Evolutionary conservation across 495 filamentous ascomycete species (phyloP).

Genomic region (Endocarpon pusillum): DNA sequence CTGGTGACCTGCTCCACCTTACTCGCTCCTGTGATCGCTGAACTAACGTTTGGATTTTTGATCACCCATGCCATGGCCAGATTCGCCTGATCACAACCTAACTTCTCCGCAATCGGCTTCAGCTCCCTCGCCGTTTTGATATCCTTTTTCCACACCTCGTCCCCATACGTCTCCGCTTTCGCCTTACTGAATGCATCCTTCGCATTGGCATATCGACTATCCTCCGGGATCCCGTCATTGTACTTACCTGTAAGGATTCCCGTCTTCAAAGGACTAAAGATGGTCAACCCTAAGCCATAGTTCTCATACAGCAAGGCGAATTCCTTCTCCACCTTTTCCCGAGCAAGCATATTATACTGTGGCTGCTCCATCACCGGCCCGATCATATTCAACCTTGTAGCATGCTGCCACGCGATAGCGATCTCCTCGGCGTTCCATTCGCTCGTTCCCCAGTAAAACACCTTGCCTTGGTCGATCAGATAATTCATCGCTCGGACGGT

Average conservation of each 20-base stretch:
- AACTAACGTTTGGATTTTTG: slow-evolving; percentile 56
- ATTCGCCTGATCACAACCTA: slow-evolving; percentile 46
- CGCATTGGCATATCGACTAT: slow-evolving; percentile 12
- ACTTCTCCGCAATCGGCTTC: slow-evolving; percentile 46
- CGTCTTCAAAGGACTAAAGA: slow-evolving; percentile 52
- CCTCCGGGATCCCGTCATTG: slow-evolving; percentile 35
- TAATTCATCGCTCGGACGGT: slow-evolving; percentile 73
- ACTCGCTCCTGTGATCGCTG: slow-evolving; percentile 64
- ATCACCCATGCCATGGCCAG: slow-evolving; percentile 67
- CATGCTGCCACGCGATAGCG: slow-evolving; percentile 53
- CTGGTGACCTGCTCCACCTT: slow-evolving; percentile 55
- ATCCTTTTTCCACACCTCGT: slow-evolving; percentile 11
- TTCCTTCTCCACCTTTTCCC: slow-evolving; percentile 59
- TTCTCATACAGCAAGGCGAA: slow-evolving; percentile 48
- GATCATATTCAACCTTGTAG: slow-evolving; percentile 58
- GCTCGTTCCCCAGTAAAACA: slow-evolving; percentile 75
- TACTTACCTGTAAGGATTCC: slow-evolving; percentile 76
- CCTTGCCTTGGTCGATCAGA: slow-evolving; percentile 57
- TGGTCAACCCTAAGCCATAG: slow-evolving; percentile 52
- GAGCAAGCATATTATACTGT: slow-evolving; percentile 60
- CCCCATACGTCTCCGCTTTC: slow-evolving; percentile 13
- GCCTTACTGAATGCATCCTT: slow-evolving; percentile 19
- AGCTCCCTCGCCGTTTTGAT: slow-evolving; percentile 21
- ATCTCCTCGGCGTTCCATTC: slow-evolving; percentile 79
- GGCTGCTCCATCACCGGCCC: slow-evolving; percentile 76